Conservation (phyloP, 2,329 filamentous ascomycete species). For the Rugonectria rugulosa region DNA sequence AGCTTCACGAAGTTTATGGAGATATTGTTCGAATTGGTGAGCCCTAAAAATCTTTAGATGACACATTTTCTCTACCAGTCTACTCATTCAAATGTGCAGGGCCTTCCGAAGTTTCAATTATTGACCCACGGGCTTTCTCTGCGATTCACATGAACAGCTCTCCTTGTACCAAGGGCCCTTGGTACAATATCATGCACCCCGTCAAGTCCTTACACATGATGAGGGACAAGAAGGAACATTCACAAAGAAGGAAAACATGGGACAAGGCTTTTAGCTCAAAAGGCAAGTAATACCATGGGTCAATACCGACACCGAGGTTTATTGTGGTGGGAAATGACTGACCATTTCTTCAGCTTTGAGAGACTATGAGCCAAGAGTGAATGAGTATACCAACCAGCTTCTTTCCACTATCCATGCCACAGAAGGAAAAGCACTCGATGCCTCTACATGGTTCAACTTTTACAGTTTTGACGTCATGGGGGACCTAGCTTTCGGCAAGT, state of each 20-base stretch:
- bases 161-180: slow-evolving; percentile 21
- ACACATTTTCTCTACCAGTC: too few species aligned
- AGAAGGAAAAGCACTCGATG: slow-evolving; percentile 37
- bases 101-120: slow-evolving; percentile 19
- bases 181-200: slow-evolving; percentile 21
- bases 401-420: slow-evolving; percentile 27
- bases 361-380: slow-evolving; percentile 41
- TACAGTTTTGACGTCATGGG: slow-evolving; percentile 49
- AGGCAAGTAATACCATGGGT: background rate
- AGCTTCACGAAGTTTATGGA: slow-evolving; percentile 18
- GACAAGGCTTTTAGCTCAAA: slow-evolving; percentile 20
- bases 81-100: slow-evolving; percentile 11
- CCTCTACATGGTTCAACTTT: slow-evolving; percentile 45
- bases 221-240: slow-evolving; percentile 17
- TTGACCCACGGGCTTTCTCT: slow-evolving; percentile 8
- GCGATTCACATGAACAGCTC: slow-evolving; percentile 16
- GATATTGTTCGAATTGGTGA: slow-evolving; percentile 24
- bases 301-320: background rate
- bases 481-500: slow-evolving; percentile 48
- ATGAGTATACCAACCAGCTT: slow-evolving; percentile 30
- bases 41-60: too few species aligned
- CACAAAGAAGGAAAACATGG: slow-evolving; percentile 17
- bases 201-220: slow-evolving; percentile 10
- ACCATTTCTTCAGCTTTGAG: background rate
- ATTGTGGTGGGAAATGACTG: too few species aligned